Evolutionary conservation across 345 rosid species (phyloP), one percentile per base, ranked within the genome.

Genomic region (Psidium friedrichsthalianum): DNA sequence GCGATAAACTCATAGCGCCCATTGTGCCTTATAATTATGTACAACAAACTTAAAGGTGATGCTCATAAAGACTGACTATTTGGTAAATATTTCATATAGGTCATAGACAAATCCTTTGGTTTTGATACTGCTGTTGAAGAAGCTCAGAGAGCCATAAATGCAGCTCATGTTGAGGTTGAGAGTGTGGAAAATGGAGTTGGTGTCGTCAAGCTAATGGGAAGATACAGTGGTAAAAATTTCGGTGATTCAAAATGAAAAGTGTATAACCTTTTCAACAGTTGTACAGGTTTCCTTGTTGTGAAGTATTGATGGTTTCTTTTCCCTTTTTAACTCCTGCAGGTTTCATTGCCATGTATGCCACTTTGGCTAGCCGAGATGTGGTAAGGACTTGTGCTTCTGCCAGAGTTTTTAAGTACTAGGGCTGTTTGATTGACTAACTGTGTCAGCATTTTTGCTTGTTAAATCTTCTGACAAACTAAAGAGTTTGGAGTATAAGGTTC

Each of bases 181-280:
- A 94, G 99, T 89, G 96, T 94, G 87, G 98, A 95, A 89, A 97
- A 97, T 94, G 99, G 99, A 89, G 91, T 95, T 88, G 99, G 98
- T 58, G 89, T 97, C 64, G 97, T 97, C 86, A 97, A 97, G 92
- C 94, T 95, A 56, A 95, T 95, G n/a, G n/a, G n/a, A 84, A 93
- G 99, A 95, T 95, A 97, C 87, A 95, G 99, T 84, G 99, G 98
- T 95, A 90, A 86, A 90, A 64, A 83, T 91, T 56, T 74, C 57
- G 61, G 84, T 47, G 40, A 82, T 69, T 9, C 83, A 80, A 47
- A 74, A 55, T 69, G 5, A 69, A 4, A 18, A 36, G 25, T 18
- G 2, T 69, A 4, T 18, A 36, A 69, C 49, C 40, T 42, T 53
- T 74, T 47, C 14, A 74, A 29, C n/a, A 55, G 36, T 51, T 24